Base-by-base conservation (phyloP, 768 basidiomycete genomes). In the Solioccasus polychromus region DNA sequence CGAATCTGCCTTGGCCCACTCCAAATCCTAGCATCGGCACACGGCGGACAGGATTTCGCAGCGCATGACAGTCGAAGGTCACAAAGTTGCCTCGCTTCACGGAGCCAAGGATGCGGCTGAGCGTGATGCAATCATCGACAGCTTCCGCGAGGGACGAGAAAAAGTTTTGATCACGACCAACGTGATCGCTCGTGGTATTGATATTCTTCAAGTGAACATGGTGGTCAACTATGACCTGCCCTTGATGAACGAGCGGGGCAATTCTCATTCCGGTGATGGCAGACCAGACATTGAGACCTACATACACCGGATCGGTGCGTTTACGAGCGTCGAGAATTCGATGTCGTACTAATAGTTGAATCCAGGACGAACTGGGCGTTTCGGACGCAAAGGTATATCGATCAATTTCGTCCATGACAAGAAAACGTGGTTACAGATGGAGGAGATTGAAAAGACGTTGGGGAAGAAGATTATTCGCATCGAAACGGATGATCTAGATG, bases 141-240 rank as follows among this genome's bases (percentile, higher is more conserved):
- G 82, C 24, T 99, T 98, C 82, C 80, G 96, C 29, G 88, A 96
- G 59, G 96, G 96, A 44, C 87, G 85, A 55, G 92, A 92, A 64
- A 99, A 99, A 68, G 94, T 94, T 39, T 71, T 99, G 54, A 99
- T 99, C 63, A 98, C 96, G 42, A 99, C 96, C 30, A 99, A 99
- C 68, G 96, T 99, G 61, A 88, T 98, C 52, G 94, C 96, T 2
- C 84, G 96, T 15, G 96, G 96, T 34, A 98, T 99, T 71, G 96
- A 99, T 59, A 96, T 99, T 60, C 76, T 92, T 44, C 95, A 97
- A 72, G 96, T 99, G 58, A 99, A 97, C 75, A 93, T 99, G 93
- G 95, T 98, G n/a, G 92, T 99, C 67, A 98, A 98, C 70, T 99
- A 98, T 62, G 94, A 97, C 62, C 77, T 96, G 22, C 93, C 94